These are phyloP conservation scores for Fusarium tjaetaba DNA, from an alignment of 2,329 filamentous ascomycete species.

Conservation along the genomic window DNA sequence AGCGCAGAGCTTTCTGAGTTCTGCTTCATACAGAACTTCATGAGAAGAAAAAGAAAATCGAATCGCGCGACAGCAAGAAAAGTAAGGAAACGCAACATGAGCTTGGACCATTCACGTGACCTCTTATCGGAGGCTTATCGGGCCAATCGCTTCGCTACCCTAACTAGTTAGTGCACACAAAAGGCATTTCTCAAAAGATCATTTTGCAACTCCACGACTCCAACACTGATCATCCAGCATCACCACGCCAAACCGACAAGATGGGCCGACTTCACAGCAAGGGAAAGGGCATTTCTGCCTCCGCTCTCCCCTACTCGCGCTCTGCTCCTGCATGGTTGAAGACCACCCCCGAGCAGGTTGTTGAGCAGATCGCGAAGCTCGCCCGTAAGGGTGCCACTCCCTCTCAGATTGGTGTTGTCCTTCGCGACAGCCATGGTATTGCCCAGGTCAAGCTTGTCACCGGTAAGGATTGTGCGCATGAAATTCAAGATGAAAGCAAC, in stretches of 20 bases:
- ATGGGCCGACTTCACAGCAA: slow-evolving; percentile 99
- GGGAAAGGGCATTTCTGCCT: slow-evolving; percentile 98
- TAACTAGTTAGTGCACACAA: slow-evolving; percentile 45
- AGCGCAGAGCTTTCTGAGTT: not conserved
- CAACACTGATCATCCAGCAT: slow-evolving; percentile 34
- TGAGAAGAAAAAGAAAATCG: slow-evolving; percentile 21
- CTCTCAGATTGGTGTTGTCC: slow-evolving; percentile 98
- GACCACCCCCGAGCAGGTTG: slow-evolving; percentile 97
- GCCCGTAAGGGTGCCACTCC: slow-evolving; percentile 98
- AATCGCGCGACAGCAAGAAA: slow-evolving; percentile 28
- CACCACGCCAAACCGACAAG: slow-evolving; percentile 60
- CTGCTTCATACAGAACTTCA: not conserved
- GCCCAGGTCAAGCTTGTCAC: slow-evolving; percentile 98
- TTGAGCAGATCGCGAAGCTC: slow-evolving; percentile 99
- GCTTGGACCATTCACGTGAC: slow-evolving; percentile 29
- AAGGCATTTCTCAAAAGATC: slow-evolving; percentile 8
- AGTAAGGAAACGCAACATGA: slow-evolving; percentile 30
- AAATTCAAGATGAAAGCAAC: slow-evolving; percentile 26
- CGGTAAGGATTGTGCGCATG: slow-evolving; percentile 68
- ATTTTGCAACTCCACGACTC: slow-evolving; percentile 55
- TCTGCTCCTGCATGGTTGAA: slow-evolving; percentile 94
- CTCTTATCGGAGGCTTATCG: not conserved
- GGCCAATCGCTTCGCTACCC: slow-evolving; percentile 47
- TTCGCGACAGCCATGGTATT: slow-evolving; percentile 97
- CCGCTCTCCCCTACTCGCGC: slow-evolving; percentile 96